Conservation (phyloP, 2,329 filamentous ascomycete species). For the Botrytis paeoniae region DNA sequence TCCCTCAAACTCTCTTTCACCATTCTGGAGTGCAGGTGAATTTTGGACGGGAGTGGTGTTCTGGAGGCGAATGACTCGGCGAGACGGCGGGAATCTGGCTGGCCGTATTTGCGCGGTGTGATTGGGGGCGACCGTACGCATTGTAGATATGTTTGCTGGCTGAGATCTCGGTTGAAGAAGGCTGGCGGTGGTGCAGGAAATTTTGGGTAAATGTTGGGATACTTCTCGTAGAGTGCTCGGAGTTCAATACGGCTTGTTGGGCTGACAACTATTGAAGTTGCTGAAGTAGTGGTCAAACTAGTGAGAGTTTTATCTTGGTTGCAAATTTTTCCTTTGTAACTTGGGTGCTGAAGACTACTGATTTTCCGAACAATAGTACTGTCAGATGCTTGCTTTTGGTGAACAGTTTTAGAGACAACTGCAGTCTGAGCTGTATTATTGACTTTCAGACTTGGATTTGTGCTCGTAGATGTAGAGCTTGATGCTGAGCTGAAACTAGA, state of each 20-base stretch:
- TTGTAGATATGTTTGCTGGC: not conserved
- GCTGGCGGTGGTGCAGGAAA: not conserved
- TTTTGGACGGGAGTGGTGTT: not conserved
- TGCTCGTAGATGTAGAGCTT: not conserved
- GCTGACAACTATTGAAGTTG: not conserved
- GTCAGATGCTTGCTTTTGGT: not conserved
- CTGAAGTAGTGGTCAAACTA: too few species aligned
- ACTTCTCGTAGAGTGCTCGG: constrained; percentile 4
- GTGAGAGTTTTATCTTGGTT: not conserved
- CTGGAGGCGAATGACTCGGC: constrained; percentile 6
- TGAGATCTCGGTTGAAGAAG: constrained; percentile 2
- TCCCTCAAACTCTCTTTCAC: not conserved
- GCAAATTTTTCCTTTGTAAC: not conserved
- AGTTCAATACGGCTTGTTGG: constrained; percentile 3
- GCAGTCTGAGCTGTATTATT: not conserved
- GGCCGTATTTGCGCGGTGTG: constrained; percentile 3
- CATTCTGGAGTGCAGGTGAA: not conserved
- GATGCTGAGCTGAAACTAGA: not conserved
- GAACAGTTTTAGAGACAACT: not conserved
- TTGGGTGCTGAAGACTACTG: not conserved
- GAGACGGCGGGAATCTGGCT: constrained; percentile 3
- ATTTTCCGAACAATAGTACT: not conserved
- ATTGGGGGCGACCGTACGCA: not conserved
- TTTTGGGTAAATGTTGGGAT: constrained; percentile 4
- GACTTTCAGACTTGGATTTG: not conserved